These are phyloP conservation scores for Pleurotus platypus DNA, from an alignment of 768 basidiomycete genomes.

Conservation along the genomic window DNA sequence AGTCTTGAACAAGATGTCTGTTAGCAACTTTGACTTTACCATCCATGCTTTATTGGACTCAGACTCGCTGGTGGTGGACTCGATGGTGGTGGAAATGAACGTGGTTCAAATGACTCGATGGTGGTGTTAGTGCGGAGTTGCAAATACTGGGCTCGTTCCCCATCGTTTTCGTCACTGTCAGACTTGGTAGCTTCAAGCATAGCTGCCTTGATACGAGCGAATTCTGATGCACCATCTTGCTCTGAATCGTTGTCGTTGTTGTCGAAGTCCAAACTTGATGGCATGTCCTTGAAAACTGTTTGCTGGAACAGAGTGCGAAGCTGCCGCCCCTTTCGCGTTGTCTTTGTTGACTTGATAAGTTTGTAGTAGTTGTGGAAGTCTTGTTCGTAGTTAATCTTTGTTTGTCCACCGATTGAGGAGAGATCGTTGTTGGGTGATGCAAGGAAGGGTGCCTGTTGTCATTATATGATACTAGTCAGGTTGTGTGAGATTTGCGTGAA, in stretches of 20 bases:
- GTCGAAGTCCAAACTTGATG: not conserved
- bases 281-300: not conserved
- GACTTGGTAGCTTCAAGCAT: too few species aligned
- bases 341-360: not conserved
- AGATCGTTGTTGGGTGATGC: not conserved
- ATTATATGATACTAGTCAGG: not conserved
- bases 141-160: too few species aligned
- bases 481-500: not conserved
- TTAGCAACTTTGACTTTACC: too few species aligned
- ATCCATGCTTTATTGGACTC: too few species aligned
- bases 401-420: not conserved
- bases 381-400: not conserved
- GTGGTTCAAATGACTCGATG: too few species aligned
- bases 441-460: not conserved
- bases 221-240: not conserved
- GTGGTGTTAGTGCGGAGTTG: too few species aligned
- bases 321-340: not conserved
- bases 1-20: too few species aligned
- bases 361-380: not conserved
- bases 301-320: not conserved
- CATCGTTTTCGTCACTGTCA: too few species aligned
- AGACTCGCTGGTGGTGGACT: too few species aligned
- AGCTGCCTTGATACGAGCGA: not conserved
- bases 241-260: not conserved
- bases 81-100: too few species aligned